phyloP scores from a whole-genome alignment of 192 early-diverging fungal genomes.

The Helicostylum pulchrum region DNA sequence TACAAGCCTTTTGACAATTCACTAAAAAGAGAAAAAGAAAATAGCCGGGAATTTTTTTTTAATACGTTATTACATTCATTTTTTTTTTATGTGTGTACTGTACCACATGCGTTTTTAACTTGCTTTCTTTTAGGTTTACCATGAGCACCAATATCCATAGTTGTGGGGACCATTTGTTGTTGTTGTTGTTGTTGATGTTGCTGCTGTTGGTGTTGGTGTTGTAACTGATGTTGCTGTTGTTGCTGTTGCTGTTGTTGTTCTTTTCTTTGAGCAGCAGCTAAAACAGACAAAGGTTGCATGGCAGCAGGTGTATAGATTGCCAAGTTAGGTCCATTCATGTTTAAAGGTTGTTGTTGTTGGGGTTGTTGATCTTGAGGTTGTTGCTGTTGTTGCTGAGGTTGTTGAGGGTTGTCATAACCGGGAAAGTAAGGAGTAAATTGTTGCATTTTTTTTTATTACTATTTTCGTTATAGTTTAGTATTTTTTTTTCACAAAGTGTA shows the following conservation, averaged over 20 bases:
- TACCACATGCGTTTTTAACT: constrained; percentile 90
- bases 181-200: constrained; percentile 21
- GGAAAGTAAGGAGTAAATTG: constrained; percentile 10
- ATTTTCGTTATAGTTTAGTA: not conserved
- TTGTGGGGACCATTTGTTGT: constrained; percentile 16
- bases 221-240: constrained; percentile 20
- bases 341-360: not conserved
- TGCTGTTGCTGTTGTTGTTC: constrained; percentile 29
- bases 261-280: constrained; percentile 12
- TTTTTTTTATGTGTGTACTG: constrained; percentile 5
- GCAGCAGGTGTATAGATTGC: not conserved
- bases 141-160: constrained; percentile 26
- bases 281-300: constrained; percentile 11
- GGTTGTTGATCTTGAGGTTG: not conserved
- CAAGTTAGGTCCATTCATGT: constrained; percentile 2
- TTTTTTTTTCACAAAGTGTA: not conserved
- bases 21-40: constrained; percentile 47
- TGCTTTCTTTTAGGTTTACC: constrained; percentile 55
- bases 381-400: not conserved
- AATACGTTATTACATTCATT: not conserved
- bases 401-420: constrained; percentile 14
- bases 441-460: not conserved
- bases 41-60: not conserved
- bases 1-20: constrained; percentile 87
- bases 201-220: constrained; percentile 17